These are phyloP conservation scores for Metschnikowia anglica DNA, from an alignment of 805 yeast genomes.

Conservation along the genomic window DNA sequence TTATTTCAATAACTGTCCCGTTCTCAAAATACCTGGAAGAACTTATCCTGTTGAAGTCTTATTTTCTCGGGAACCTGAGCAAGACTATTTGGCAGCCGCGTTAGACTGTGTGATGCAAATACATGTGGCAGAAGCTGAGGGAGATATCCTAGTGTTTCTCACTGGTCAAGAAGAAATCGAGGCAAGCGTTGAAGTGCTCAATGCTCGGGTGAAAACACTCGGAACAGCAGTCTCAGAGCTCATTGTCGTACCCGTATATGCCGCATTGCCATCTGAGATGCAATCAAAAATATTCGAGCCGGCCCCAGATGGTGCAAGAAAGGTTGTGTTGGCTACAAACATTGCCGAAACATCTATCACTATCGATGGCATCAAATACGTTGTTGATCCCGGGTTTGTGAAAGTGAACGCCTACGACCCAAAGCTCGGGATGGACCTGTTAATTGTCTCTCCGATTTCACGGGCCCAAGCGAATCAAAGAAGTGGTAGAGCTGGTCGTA, in stretches of 20 bases:
- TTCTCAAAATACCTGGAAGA: constrained; percentile 82
- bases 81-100: constrained; percentile 81
- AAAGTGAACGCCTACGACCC: constrained; percentile 89
- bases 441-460: constrained; percentile 81
- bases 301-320: constrained; percentile 77
- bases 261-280: constrained; percentile 86
- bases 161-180: constrained; percentile 97
- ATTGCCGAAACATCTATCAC: constrained; percentile 98
- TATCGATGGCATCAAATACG: constrained; percentile 88
- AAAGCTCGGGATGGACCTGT: constrained; percentile 85
- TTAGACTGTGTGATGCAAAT: constrained; percentile 84
- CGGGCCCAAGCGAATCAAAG: constrained; percentile 96
- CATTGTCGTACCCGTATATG: constrained; percentile 81
- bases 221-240: constrained; percentile 66
- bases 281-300: constrained; percentile 89
- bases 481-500: constrained; percentile 96
- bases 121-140: constrained; percentile 73
- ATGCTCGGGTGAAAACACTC: constrained; percentile 59
- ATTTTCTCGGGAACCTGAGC: constrained; percentile 79
- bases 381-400: constrained; percentile 92
- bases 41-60: constrained; percentile 85
- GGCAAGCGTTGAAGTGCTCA: constrained; percentile 73
- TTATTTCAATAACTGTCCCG: constrained; percentile 79
- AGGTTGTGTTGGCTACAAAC: constrained; percentile 91
- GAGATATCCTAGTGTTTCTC: constrained; percentile 78